phyloP scores from a whole-genome alignment of 345 rosid genomes.

The Acer yangbiense region DNA sequence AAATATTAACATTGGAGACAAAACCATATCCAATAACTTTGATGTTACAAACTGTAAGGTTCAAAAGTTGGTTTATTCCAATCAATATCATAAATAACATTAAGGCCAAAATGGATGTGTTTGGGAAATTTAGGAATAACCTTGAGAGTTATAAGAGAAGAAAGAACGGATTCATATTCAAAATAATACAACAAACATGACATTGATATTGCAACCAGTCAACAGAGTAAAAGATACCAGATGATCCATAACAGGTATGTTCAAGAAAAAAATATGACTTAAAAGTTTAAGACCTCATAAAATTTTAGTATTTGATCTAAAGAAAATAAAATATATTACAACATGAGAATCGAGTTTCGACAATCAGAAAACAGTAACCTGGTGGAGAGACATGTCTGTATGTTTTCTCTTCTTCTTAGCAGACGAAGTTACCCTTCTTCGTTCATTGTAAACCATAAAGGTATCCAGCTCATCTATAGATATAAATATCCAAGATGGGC shows the following conservation, averaged over 20 bases:
- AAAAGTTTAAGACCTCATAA: neutral
- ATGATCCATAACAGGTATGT: neutral
- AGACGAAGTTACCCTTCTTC: constrained; percentile 91
- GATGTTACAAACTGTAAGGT: neutral
- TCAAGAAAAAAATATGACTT: neutral
- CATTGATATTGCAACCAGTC: neutral
- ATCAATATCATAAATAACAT: neutral
- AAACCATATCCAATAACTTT: neutral
- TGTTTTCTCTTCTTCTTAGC: constrained; percentile 85
- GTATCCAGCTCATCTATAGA: constrained; percentile 70
- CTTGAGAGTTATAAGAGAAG: neutral
- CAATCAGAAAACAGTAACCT: constrained; percentile 54
- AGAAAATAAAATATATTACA: neutral
- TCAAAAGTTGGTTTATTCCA: neutral
- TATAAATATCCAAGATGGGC: constrained; percentile 17
- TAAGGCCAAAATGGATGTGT: neutral
- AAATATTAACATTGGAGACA: constrained; percentile 17
- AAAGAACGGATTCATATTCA: neutral
- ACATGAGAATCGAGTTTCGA: neutral
- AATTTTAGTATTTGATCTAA: neutral
- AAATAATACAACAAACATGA: neutral
- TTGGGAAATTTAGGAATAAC: neutral
- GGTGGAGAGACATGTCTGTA: constrained; percentile 66
- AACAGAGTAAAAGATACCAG: neutral
- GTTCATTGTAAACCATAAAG: constrained; percentile 80